Conservation (phyloP, 257 asterid genomes). For the Solanum lycopersicoides region DNA sequence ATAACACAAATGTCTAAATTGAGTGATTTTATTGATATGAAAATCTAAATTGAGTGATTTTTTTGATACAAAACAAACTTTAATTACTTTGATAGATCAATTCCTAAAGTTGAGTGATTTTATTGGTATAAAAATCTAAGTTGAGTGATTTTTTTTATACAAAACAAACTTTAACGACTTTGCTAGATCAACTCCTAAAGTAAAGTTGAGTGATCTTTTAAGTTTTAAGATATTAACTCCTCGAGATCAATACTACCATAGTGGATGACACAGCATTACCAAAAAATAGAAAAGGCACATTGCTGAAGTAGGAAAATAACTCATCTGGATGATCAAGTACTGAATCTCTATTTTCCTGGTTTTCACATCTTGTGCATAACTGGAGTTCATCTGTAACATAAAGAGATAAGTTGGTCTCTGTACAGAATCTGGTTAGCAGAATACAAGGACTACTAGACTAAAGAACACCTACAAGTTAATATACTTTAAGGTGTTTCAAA, state of each 20-base stretch:
- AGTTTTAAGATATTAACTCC: too few species aligned
- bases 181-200: too few species aligned
- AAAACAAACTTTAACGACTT: too few species aligned
- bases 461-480: constrained; percentile 16
- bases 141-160: too few species aligned
- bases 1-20: too few species aligned
- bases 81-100: too few species aligned
- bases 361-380: background rate
- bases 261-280: background rate
- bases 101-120: too few species aligned
- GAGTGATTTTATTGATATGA: too few species aligned
- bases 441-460: background rate
- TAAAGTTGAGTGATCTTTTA: too few species aligned
- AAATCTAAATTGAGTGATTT: too few species aligned
- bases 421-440: constrained; percentile 37
- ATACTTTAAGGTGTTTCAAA: background rate
- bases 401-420: constrained; percentile 4
- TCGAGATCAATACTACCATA: background rate
- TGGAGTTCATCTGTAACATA: background rate
- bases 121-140: too few species aligned
- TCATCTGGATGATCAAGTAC: background rate
- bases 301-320: background rate
- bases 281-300: background rate
- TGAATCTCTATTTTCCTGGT: background rate
- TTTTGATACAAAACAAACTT: too few species aligned